phyloP scores from a whole-genome alignment of 2,329 filamentous ascomycete species.

The Didymella exigua region DNA sequence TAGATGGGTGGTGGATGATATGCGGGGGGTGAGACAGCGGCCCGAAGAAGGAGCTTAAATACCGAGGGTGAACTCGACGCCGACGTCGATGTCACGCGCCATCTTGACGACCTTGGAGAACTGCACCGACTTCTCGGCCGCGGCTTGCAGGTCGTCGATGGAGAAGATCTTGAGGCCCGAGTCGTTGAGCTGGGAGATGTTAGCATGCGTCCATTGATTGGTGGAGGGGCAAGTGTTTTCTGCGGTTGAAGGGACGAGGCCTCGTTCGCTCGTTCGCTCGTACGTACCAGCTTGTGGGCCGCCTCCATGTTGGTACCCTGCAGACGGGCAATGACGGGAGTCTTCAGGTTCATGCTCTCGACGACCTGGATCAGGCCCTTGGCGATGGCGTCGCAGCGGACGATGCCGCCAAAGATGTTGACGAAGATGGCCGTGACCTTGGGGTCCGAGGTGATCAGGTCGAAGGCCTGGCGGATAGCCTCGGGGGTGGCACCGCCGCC shows the following conservation, averaged over 20 bases:
- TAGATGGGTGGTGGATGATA: not conserved
- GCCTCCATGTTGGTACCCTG: constrained; percentile 98
- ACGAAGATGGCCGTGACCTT: constrained; percentile 99
- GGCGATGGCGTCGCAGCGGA: constrained; percentile 96
- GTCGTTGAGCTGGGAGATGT: constrained; percentile 74
- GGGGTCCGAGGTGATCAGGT: constrained; percentile 96
- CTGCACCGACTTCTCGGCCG: constrained; percentile 97
- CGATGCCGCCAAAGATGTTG: constrained; percentile 99
- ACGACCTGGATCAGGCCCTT: constrained; percentile 95
- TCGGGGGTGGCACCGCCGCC: constrained; percentile 96
- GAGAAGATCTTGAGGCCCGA: constrained; percentile 99
- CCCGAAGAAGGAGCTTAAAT: constrained; percentile 64
- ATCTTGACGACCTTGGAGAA: constrained; percentile 99
- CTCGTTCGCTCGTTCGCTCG: not conserved
- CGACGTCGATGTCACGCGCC: constrained; percentile 95
- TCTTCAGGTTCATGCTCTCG: constrained; percentile 91
- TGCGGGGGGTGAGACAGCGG: not conserved
- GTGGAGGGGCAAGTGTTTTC: too few relatives aligned
- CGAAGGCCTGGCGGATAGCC: constrained; percentile 96
- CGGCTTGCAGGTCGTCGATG: constrained; percentile 95
- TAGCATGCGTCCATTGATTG: constrained; percentile 3
- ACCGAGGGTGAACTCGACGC: constrained; percentile 69
- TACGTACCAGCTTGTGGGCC: constrained; percentile 76
- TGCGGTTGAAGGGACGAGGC: not conserved
- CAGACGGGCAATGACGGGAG: constrained; percentile 94